phyloP scores from a whole-genome alignment of 805 yeast genomes.

The Limtongozyma cylindracea region DNA sequence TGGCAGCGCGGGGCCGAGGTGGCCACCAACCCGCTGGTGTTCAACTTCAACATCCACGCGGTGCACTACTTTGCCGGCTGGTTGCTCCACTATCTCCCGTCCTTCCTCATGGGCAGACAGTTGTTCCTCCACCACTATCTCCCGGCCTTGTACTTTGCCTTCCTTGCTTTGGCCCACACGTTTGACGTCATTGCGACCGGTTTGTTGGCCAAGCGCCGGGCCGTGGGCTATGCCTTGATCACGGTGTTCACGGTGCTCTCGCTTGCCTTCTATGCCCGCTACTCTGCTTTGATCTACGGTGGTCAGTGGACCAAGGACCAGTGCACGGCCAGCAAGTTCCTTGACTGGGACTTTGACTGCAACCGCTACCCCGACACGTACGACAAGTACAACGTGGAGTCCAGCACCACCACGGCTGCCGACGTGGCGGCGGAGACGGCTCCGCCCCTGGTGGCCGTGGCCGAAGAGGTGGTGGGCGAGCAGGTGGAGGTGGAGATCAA shows the following conservation, averaged over 20 bases:
- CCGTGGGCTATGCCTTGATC: conserved; percentile 11
- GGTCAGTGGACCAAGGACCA: conserved; percentile 47
- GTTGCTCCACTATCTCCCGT: conserved; percentile 47
- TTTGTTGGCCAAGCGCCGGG: conserved; percentile 13
- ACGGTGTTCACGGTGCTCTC: conserved; percentile 21
- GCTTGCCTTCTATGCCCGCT: conserved; percentile 26
- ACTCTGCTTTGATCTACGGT: conserved; percentile 60
- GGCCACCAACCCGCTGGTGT: conserved; percentile 22
- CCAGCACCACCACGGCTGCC: neutral
- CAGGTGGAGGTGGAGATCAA: neutral
- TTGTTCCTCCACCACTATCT: conserved; percentile 82
- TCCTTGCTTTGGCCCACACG: conserved; percentile 49
- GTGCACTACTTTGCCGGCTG: conserved; percentile 45
- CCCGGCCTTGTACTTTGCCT: conserved; percentile 78
- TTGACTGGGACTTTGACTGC: conserved; percentile 83
- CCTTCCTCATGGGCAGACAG: conserved; percentile 78
- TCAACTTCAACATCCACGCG: conserved; percentile 39
- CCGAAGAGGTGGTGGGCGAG: neutral
- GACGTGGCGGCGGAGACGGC: neutral
- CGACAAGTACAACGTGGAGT: conserved; percentile 5
- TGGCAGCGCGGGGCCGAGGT: conserved; percentile 32
- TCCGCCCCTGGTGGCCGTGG: neutral
- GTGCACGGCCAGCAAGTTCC: conserved; percentile 36
- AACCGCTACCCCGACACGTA: conserved; percentile 16
- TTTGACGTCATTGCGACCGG: conserved; percentile 21